Evolutionary conservation across 108 stramenopile species (phyloP).

Genomic region (Conticribra weissflogii): DNA sequence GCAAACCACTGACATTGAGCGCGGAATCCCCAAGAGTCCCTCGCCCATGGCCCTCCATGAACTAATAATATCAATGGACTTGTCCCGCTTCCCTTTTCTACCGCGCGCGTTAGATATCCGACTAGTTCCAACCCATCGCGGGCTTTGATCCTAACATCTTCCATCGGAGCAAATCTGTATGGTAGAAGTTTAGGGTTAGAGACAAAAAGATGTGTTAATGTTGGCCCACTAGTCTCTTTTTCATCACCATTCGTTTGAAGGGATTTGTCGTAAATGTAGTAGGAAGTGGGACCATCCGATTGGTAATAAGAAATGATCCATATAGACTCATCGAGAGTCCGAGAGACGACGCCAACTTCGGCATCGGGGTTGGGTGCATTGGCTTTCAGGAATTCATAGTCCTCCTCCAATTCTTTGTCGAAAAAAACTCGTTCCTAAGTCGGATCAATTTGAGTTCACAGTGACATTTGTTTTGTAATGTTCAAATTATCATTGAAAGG

Average conservation of each 20-base stretch:
- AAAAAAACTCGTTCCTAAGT: conserved; percentile 57
- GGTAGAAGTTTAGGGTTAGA: conserved; percentile 46
- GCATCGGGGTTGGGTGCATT: conserved; percentile 40
- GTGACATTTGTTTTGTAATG: too few relatives aligned
- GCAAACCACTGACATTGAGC: conserved; percentile 60
- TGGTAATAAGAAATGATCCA: conserved; percentile 57
- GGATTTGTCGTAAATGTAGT: conserved; percentile 54
- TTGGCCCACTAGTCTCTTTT: background rate
- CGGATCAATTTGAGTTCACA: too few relatives aligned
- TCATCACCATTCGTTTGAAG: conserved; percentile 31
- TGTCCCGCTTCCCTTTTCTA: conserved; percentile 9
- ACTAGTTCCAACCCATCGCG: conserved; percentile 63
- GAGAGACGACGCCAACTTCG: conserved; percentile 51
- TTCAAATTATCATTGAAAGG: background rate
- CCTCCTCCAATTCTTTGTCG: conserved; percentile 57
- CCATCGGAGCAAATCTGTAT: conserved; percentile 68
- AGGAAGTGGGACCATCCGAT: conserved; percentile 59
- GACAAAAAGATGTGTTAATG: conserved; percentile 51
- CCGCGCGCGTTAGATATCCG: conserved; percentile 54
- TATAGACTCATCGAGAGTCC: conserved; percentile 56
- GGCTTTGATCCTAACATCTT: conserved; percentile 55
- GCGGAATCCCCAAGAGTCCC: conserved; percentile 65
- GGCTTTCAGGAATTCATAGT: conserved; percentile 53
- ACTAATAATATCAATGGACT: conserved; percentile 63
- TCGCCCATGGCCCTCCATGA: conserved; percentile 69